A percentile compares a stretch with the other conserved stretches of the same genome.
Evolutionary conservation across 345 rosid species (phyloP).

Genomic region (Gynandropsis gynandra): DNA sequence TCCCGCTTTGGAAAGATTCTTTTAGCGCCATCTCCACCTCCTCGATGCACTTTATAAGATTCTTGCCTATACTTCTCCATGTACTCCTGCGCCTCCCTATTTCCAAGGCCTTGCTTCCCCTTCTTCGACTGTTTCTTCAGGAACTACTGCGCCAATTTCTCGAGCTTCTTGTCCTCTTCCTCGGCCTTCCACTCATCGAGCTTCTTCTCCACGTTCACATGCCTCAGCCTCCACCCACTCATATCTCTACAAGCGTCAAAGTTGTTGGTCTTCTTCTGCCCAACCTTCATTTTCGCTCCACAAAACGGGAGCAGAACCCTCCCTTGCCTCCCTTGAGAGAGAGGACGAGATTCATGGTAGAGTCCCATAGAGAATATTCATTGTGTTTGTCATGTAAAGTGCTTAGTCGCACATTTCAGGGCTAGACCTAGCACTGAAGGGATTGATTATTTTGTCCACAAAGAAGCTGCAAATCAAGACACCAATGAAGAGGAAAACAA

Average conservation of each 20-base stretch:
- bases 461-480: no score
- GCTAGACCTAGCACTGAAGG: no score
- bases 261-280: no score
- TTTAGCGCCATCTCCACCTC: slow-evolving; percentile 70
- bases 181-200: slow-evolving; percentile 90
- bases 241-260: no score
- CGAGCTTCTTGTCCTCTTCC: slow-evolving; percentile 73
- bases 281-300: slow-evolving; percentile 91
- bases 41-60: slow-evolving; percentile 74
- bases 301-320: slow-evolving; percentile 93
- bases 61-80: slow-evolving; percentile 60
- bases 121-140: slow-evolving; percentile 66
- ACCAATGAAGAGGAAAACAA: no score
- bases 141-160: slow-evolving; percentile 72
- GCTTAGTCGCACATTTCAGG: no score
- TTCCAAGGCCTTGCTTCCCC: slow-evolving; percentile 68
- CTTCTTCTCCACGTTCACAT: slow-evolving; percentile 91
- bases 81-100: slow-evolving; percentile 63
- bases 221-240: slow-evolving; percentile 94
- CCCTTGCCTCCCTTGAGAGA: slow-evolving; percentile 88
- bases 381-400: no score
- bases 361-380: no score
- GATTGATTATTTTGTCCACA: no score
- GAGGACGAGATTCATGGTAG: no score
- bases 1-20: slow-evolving; percentile 45